Base-by-base conservation (phyloP, 2,329 filamentous ascomycete genomes). In the Epichloe sp. region DNA sequence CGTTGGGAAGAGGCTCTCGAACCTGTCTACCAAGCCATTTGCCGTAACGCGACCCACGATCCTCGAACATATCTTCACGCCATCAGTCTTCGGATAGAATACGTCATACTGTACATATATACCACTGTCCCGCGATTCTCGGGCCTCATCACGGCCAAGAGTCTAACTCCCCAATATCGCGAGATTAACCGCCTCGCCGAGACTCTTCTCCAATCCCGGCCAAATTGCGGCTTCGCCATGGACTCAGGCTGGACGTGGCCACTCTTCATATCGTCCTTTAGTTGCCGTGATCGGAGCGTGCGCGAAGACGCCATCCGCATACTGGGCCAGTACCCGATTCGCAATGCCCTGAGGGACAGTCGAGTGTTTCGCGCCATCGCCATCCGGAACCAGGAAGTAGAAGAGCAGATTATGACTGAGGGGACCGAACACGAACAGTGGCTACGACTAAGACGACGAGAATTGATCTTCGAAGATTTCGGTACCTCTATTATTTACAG, bases 211-310 rank as follows among this genome's bases (percentile, higher is more conserved):
- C 55, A 56, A 26, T 58, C 61, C 11, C 63, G 65, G 12, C 65
- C 60, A 11, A 68, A 57, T 52, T 67, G 66, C n/a, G 63, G 63
- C 48, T 73, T 74, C 52, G 65, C 71, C 1, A 70, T 74, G 68
- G 71, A 74, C 52, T 66, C 69, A 2, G 71, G 71, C 0, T 71
- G 69, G 58, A 71, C 69, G 6, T 71, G 71, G 69, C 69, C 70
- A 0, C 59, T 74, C 4, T 69, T 71, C 23, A 56, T 72, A 4
- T 64, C 67, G 3, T 62, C 70, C 0, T 68, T 70, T 57, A 67
- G 65, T 6, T 73, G 69, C 44, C 64, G 69, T 7, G 67, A 72
- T 46, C 58, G 60, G 3, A 53, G 57, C 0, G 65, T 74, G 4
- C 62, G 69, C 12, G 63, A 65, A 5, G 67, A 72, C 4, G 65